phyloP scores from a whole-genome alignment of 129 eudicot genomes.

The Lactuca sativa region DNA sequence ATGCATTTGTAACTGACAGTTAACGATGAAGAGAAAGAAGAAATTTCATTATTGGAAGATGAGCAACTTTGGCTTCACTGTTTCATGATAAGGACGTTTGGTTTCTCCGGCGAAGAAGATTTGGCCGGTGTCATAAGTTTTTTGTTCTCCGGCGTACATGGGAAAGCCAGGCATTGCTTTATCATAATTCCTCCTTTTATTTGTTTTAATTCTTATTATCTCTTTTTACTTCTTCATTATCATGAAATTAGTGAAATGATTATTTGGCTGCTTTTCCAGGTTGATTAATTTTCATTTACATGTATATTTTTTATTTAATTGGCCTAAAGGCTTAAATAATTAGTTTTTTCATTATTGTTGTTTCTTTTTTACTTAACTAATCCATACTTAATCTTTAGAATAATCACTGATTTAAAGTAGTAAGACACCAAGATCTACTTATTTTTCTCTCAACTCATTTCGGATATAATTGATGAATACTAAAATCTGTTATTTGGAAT shows the following conservation, averaged over 20 bases:
- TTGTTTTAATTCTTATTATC: neutral
- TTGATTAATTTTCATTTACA: neutral
- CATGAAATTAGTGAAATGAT: conserved; percentile 14
- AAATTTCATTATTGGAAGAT: conserved; percentile 17
- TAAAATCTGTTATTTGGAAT: no score
- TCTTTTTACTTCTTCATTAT: conserved; percentile 9
- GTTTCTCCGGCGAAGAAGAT: conserved; percentile 44
- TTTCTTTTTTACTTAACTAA: no score
- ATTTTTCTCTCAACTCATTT: no score
- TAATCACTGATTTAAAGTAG: no score
- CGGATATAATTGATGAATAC: no score
- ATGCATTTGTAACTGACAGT: conserved; percentile 5
- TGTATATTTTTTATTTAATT: neutral
- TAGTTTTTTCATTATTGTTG: neutral
- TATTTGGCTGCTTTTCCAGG: conserved; percentile 32
- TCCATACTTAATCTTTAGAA: no score
- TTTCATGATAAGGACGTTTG: conserved; percentile 21
- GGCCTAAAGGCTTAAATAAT: conserved; percentile 2
- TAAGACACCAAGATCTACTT: no score
- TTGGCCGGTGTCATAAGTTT: conserved; percentile 34
- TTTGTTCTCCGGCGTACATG: conserved; percentile 66
- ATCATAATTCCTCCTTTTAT: conserved; percentile 12
- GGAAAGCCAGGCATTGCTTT: conserved; percentile 77
- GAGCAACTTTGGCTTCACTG: conserved; percentile 11
- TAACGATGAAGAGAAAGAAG: conserved; percentile 30